Evolutionary conservation across 805 yeast genomes (phyloP), one percentile per base, ranked within the genome.

Genomic region (Kuraishia cidri): DNA sequence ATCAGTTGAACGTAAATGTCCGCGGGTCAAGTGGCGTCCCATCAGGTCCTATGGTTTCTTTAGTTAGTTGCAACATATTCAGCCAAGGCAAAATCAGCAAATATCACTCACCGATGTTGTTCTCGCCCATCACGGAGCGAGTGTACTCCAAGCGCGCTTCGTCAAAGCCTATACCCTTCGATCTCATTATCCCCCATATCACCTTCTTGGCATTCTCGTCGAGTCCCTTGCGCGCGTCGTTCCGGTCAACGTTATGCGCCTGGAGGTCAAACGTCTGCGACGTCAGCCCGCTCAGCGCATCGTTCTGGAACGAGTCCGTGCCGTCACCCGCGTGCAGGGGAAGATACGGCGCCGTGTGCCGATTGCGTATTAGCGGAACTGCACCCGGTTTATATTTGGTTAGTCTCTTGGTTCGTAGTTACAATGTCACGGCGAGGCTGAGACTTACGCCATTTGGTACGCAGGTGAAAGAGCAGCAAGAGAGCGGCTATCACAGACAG

Each of bases 11-110:
- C 0, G 75, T 68, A 2, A 78, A 72, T 2, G 79, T 68, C 41
- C 68, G 72, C 1, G 87, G 84, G 40, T 80, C 88, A 25, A 62
- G 41, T 1, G 88, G 88, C 31, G 69, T 52, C 0, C 90, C 90
- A 49, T 79, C 78, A 0, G 72, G 65, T 3, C 70, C 79, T 26
- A 57, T 47, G 13, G 42, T 43, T 26, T 54, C 42, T 5, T 36
- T 26, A 13, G 6, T 24, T 5, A 23, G 26, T n/a, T 22, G 16
- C 29, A 13, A 4, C 6, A 17, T 5, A 5, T n/a, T 15, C n/a
- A 5, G n/a, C n/a, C 8, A 12, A 6, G 10, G 14, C 16, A 27
- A 7, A 8, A 5, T 17, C 6, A 10, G 7, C 8, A 7, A 14
- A 12, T 5, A 14, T 8, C 21, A 15, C 26, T 25, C 33, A 15